Percentiles rank a stretch among this genome's conserved stretches.
Evolutionary conservation across 768 basidiomycete genomes (phyloP).

Genomic region (Wakefieldia striispora): DNA sequence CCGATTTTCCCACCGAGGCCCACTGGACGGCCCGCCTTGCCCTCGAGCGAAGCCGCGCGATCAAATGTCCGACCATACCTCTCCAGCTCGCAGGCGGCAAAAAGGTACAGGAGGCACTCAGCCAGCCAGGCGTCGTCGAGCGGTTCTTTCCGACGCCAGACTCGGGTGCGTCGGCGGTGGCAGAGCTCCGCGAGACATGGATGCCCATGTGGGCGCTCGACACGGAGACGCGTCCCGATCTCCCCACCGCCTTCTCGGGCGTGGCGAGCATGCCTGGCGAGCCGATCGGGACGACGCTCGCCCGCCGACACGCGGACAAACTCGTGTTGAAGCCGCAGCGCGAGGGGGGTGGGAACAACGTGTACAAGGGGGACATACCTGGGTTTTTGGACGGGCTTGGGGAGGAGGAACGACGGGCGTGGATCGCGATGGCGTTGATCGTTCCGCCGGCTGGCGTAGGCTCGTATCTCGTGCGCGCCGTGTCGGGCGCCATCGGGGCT

Average conservation of each 20-base stretch:
- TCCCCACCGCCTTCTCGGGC: not conserved
- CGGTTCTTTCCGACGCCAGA: constrained; percentile 53
- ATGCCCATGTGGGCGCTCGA: constrained; percentile 87
- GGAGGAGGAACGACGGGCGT: constrained; percentile 66
- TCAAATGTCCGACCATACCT: constrained; percentile 90
- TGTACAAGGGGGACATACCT: constrained; percentile 84
- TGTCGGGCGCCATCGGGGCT: constrained; percentile 22
- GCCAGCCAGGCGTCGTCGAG: constrained; percentile 70
- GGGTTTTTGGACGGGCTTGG: constrained; percentile 66
- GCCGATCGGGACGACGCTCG: constrained; percentile 21
- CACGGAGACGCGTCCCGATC: constrained; percentile 1
- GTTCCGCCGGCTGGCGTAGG: constrained; percentile 63
- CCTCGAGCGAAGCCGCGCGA: constrained; percentile 79
- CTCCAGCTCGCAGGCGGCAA: constrained; percentile 96
- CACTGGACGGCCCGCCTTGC: constrained; percentile 74
- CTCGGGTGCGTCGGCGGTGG: constrained; percentile 33
- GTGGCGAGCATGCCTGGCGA: constrained; percentile 2
- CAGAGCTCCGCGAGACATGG: constrained; percentile 69
- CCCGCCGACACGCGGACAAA: constrained; percentile 36
- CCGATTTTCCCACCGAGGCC: constrained; percentile 64
- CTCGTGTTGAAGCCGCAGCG: constrained; percentile 95
- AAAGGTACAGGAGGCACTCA: constrained; percentile 90
- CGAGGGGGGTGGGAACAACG: constrained; percentile 98
- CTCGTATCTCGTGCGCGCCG: constrained; percentile 78
- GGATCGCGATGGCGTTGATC: constrained; percentile 97